phyloP scores from a whole-genome alignment of 1,284 basidiomycete species.

The Exobasidium cylindrosporum region DNA sequence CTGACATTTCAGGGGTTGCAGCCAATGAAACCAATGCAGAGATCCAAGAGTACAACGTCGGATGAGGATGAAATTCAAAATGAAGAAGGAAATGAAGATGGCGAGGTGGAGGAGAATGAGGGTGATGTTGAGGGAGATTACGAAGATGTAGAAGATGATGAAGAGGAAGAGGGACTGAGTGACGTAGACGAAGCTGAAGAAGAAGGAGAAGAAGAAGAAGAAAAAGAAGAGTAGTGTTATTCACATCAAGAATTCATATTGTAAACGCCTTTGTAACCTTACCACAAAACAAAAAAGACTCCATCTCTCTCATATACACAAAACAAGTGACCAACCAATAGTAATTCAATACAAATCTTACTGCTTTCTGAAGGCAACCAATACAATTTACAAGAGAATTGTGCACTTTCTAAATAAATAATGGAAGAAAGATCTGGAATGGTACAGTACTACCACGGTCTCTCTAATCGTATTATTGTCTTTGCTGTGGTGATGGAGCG shows the following conservation, averaged over 20 bases:
- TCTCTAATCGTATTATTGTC: too few relatives aligned
- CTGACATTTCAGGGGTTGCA: constrained; percentile 2
- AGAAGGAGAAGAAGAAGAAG: not conserved
- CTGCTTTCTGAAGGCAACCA: not conserved
- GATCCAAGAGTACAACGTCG: not conserved
- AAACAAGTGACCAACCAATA: not conserved
- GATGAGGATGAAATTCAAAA: not conserved
- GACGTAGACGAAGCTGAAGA: constrained; percentile 8
- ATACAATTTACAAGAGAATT: not conserved
- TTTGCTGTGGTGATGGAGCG: too few relatives aligned
- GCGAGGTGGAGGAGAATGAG: not conserved
- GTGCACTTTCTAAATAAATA: not conserved
- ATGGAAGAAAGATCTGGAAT: too few relatives aligned
- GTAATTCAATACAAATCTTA: too few relatives aligned
- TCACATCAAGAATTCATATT: not conserved
- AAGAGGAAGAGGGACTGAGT: constrained; percentile 12
- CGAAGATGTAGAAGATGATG: constrained; percentile 3
- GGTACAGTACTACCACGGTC: too few relatives aligned
- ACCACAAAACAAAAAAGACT: not conserved
- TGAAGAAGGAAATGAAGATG: constrained; percentile 1
- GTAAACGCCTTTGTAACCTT: not conserved
- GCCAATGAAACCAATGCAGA: not conserved
- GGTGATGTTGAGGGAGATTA: not conserved
- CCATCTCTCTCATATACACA: not conserved
- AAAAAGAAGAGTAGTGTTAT: not conserved